A percentile compares a stretch with the other conserved stretches of the same genome.
phyloP scores from a whole-genome alignment of 129 eudicot genomes.

The Centella asiatica region DNA sequence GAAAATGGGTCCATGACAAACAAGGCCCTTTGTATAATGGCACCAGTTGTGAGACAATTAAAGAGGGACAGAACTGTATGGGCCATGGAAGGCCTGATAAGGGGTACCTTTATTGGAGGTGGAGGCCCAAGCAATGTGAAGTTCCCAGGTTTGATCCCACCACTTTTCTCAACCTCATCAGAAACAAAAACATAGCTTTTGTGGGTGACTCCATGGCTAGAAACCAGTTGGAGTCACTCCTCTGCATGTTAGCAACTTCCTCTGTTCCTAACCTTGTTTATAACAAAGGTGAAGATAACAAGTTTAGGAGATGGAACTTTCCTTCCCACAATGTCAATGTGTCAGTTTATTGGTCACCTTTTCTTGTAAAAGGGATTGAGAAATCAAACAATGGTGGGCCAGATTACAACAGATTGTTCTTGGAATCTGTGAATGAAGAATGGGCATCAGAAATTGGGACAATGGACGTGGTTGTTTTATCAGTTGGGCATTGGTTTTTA shows the following conservation, averaged over 20 bases:
- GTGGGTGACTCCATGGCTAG: slow-evolving; percentile 96
- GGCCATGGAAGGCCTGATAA: slow-evolving; percentile 72
- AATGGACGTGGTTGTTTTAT: slow-evolving; percentile 69
- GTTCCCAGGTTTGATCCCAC: slow-evolving; percentile 75
- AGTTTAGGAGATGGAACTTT: slow-evolving; percentile 79
- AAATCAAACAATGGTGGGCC: slow-evolving; percentile 31
- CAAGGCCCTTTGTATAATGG: slow-evolving; percentile 74
- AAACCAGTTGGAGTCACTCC: slow-evolving; percentile 81
- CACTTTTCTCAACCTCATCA: slow-evolving; percentile 45
- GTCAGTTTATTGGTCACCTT: slow-evolving; percentile 90
- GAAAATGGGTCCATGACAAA: slow-evolving; percentile 63
- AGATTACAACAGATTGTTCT: slow-evolving; percentile 46
- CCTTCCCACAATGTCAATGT: slow-evolving; percentile 59
- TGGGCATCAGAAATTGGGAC: slow-evolving; percentile 69
- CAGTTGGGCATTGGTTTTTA: slow-evolving; percentile 89
- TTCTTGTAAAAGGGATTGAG: slow-evolving; percentile 86
- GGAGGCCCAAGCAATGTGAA: slow-evolving; percentile 68
- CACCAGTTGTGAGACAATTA: slow-evolving; percentile 63
- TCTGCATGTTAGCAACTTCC: slow-evolving; percentile 57
- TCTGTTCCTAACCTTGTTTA: slow-evolving; percentile 51
- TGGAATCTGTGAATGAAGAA: slow-evolving; percentile 64
- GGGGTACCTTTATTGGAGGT: slow-evolving; percentile 68
- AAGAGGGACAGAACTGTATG: slow-evolving; percentile 71
- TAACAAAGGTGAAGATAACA: slow-evolving; percentile 59
- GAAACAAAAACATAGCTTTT: slow-evolving; percentile 69